Evolutionary conservation across 495 filamentous ascomycete species (phyloP), one percentile per base, ranked within the genome.

Genomic region (Friedmanniomyces simplex): DNA sequence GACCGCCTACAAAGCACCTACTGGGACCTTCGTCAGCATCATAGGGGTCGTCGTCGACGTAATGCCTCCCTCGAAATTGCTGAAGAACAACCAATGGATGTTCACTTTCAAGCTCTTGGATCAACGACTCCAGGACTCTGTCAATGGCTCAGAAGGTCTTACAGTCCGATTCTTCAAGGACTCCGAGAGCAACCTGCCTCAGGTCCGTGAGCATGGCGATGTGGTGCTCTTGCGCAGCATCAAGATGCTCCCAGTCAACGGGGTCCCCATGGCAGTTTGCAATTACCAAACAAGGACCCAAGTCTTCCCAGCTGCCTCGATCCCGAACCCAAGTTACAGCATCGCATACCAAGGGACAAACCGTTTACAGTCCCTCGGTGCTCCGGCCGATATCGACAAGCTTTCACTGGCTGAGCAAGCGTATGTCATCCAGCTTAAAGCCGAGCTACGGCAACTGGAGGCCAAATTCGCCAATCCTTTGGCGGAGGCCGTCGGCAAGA

Each of bases 41-140:
- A 68, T 68, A 21, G 66, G 66, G 21, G 51, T 73, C 1, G 56
- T 79, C 2, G 66, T 77, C 39, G 80, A 84, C 49, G 71, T 67
- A 47, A 72, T 70, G 37, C 59, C 66, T 5, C 75, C 78, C 1
- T 2, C 5, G 4, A 70, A 68, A 13, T 6, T 18, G 25, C 43
- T 47, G 4, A n/a, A 21, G 11, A 60, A 1, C 18, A 41, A 52
- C 34, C 25, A 58, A 49, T 47, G 52, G 51, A 58, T 63, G 52
- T 48, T 63, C 25, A 67, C 64, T 28, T 63, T 65, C 54, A 57
- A 50, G 26, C n/a, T 68, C 13, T 64, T 67, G 12, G 66, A 68
- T 52, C 37, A 14, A 13, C 20, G 16, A 1, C 34, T 58, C 6
- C 41, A 32, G 1, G 52, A 61, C 25, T 45, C 54, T 8, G 13